A percentile compares a stretch with the other conserved stretches of the same genome.
These are phyloP conservation scores for Pythium sp. DNA, from an alignment of 352 stramenopile species.

Conservation along the genomic window DNA sequence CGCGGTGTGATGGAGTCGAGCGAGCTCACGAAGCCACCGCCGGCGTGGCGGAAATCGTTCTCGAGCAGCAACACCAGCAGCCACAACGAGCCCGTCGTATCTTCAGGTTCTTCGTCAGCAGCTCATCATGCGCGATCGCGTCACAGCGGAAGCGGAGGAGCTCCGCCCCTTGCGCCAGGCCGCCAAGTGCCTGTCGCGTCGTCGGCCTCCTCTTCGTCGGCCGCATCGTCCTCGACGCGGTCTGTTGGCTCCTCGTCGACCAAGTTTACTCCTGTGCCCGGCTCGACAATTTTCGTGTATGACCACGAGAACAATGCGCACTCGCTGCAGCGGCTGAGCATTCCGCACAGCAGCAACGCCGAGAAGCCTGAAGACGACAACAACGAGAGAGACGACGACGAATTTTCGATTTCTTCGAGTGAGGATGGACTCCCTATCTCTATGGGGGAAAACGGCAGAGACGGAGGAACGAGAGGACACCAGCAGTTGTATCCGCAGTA, in stretches of 20 bases:
- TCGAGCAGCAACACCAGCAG: slow-evolving; percentile 7
- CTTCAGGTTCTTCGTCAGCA: slow-evolving; percentile 5
- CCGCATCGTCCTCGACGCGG: neutral
- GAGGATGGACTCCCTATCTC: slow-evolving; percentile 16
- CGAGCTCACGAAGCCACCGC: slow-evolving; percentile 46
- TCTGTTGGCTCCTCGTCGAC: neutral
- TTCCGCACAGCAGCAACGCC: slow-evolving; percentile 6
- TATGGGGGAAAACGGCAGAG: slow-evolving; percentile 10
- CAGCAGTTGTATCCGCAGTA: neutral
- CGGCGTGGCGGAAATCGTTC: slow-evolving; percentile 23
- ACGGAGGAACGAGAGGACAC: neutral
- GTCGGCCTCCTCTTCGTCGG: neutral
- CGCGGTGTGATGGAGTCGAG: slow-evolving; percentile 76
- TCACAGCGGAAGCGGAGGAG: neutral
- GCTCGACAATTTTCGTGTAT: slow-evolving; percentile 46
- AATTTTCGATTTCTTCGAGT: slow-evolving; percentile 16
- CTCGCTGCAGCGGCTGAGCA: slow-evolving; percentile 29
- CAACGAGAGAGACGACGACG: slow-evolving; percentile 11
- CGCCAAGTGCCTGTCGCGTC: neutral
- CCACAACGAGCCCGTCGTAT: neutral
- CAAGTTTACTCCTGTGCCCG: neutral
- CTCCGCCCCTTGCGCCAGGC: neutral
- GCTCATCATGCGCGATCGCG: neutral
- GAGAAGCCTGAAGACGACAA: slow-evolving; percentile 6
- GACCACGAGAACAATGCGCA: slow-evolving; percentile 38